Conservation (phyloP, 345 rosid species). For the Heritiera fomes region DNA sequence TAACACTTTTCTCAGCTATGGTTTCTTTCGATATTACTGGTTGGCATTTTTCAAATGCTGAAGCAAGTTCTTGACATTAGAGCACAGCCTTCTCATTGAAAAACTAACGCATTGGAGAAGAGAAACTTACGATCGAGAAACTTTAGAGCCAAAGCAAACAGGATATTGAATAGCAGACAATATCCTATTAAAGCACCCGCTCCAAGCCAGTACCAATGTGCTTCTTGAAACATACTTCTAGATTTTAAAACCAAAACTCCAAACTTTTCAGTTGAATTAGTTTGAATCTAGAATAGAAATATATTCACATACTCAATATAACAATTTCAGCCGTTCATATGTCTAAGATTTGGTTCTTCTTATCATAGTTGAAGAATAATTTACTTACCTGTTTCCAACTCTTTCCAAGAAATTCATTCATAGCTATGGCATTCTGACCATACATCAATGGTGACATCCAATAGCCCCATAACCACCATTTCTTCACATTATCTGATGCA, state of each 20-base stretch:
- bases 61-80: neutral
- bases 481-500: constrained; percentile 46
- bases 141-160: constrained; percentile 46
- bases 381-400: constrained; percentile 48
- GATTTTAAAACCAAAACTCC: constrained; percentile 48
- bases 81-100: too few relatives aligned
- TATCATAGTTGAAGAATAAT: neutral
- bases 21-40: too few relatives aligned
- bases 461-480: constrained; percentile 71
- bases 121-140: constrained; percentile 52
- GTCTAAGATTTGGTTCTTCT: too few relatives aligned
- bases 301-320: too few relatives aligned
- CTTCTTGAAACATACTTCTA: constrained; percentile 46
- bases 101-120: neutral
- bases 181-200: too few relatives aligned
- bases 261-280: constrained; percentile 26
- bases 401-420: constrained; percentile 56
- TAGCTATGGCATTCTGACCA: constrained; percentile 50
- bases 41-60: neutral
- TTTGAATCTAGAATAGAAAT: neutral
- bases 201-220: constrained; percentile 65
- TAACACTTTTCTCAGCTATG: too few relatives aligned
- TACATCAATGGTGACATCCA: constrained; percentile 78
- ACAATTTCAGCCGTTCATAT: too few relatives aligned
- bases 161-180: constrained; percentile 34